These are phyloP conservation scores for Nakazawaea ambrosiae DNA, from an alignment of 805 yeast species.

Conservation along the genomic window DNA sequence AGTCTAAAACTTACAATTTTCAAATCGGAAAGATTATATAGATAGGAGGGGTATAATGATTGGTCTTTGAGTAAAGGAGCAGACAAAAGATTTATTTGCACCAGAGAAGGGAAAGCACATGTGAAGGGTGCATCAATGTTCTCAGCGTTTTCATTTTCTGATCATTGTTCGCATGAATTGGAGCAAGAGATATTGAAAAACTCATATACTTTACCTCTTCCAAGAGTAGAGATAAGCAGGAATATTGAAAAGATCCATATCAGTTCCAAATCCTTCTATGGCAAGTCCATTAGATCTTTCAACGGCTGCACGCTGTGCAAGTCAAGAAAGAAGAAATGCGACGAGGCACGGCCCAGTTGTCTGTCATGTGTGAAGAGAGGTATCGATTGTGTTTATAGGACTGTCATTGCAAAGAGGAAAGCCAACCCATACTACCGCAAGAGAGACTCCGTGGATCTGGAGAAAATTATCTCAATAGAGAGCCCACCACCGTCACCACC, in stretches of 20 bases:
- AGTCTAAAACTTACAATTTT: no score
- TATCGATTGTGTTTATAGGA: constrained; percentile 15
- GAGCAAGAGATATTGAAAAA: constrained; percentile 25
- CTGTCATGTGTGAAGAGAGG: constrained; percentile 15
- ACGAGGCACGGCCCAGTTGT: constrained; percentile 20
- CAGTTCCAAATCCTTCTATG: constrained; percentile 18
- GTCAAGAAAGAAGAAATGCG: constrained; percentile 34
- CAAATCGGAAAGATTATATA: no score
- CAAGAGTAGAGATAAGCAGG: not conserved
- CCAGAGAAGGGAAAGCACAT: no score
- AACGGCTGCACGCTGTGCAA: constrained; percentile 37
- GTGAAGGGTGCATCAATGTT: no score
- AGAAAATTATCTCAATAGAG: no score
- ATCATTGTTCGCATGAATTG: constrained; percentile 24
- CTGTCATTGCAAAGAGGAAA: constrained; percentile 1
- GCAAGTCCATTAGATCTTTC: constrained; percentile 26
- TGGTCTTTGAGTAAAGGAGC: no score
- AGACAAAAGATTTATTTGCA: no score
- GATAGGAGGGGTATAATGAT: no score
- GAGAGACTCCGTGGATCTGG: no score
- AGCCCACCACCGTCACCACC: no score
- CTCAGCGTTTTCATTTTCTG: constrained; percentile 15
- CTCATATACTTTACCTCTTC: constrained; percentile 17
- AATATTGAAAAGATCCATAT: not conserved
- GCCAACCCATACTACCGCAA: constrained; percentile 3